Percentiles rank a stretch among this genome's conserved stretches.
phyloP scores from a whole-genome alignment of 352 stramenopile genomes.

The Pythium phragmitis region DNA sequence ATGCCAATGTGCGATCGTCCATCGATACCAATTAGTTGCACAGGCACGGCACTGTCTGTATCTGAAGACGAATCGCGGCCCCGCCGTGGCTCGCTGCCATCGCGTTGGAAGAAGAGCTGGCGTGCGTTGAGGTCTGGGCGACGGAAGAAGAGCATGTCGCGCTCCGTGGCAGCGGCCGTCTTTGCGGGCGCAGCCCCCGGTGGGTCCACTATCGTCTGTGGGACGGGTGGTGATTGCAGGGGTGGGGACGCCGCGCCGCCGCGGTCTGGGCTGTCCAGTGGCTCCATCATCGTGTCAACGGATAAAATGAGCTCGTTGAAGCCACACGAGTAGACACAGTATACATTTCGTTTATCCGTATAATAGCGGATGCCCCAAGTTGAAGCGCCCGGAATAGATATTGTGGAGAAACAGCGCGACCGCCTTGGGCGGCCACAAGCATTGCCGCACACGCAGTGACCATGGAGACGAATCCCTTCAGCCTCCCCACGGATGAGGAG shows the following conservation, averaged over 20 bases:
- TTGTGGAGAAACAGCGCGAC: not conserved
- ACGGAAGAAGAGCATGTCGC: slow-evolving; percentile 24
- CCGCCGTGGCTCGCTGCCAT: slow-evolving; percentile 13
- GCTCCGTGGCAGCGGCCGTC: not conserved
- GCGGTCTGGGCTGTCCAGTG: slow-evolving; percentile 28
- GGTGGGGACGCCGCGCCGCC: slow-evolving; percentile 1
- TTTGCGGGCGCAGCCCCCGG: not conserved
- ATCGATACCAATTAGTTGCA: slow-evolving; percentile 51
- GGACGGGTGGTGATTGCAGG: not conserved
- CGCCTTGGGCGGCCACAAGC: too few relatives aligned
- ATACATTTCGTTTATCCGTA: slow-evolving; percentile 13
- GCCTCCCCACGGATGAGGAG: slow-evolving; percentile 92
- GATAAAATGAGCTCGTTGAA: slow-evolving; percentile 2
- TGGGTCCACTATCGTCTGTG: not conserved
- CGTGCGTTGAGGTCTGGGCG: slow-evolving; percentile 39
- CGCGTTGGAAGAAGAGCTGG: slow-evolving; percentile 42
- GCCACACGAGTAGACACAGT: not conserved
- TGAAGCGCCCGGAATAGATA: slow-evolving; percentile 4
- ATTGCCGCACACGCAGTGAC: not conserved
- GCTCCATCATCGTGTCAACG: slow-evolving; percentile 34
- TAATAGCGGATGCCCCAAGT: not conserved
- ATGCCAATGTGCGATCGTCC: slow-evolving; percentile 45
- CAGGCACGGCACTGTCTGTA: slow-evolving; percentile 23
- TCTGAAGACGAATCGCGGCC: not conserved
- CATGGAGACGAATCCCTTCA: slow-evolving; percentile 87